Evolutionary conservation across 2,329 filamentous ascomycete genomes (phyloP), one percentile per base, ranked within the genome.

Genomic region (Albifimbria verrucaria): DNA sequence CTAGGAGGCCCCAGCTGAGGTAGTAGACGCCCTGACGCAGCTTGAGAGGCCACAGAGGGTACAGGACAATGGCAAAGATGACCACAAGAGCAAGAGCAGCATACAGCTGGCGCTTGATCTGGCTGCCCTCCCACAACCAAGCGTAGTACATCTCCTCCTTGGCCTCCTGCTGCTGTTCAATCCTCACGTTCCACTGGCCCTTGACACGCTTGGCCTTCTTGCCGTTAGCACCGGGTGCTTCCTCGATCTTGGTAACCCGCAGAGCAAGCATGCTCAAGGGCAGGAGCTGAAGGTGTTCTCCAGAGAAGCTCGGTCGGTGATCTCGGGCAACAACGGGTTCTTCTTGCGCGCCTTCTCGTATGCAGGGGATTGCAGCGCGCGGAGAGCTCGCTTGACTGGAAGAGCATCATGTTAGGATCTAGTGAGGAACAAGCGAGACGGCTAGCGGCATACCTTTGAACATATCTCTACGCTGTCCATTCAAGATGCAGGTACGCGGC

Each of bases 381-480:
- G 89, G 57, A 99, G 87, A 41, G 94, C 94, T 68, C 94, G 90
- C 81, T 97, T 97, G 70, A 99, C 94, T 96, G 26, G 22, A 48
- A n/a, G n/a, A 24, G 15, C 25, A 20, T 55, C 48, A 54, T 46
- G 44, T 43, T 9, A 52, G 18, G 20, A 45, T 20, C 39, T 18
- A 32, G 17, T 15, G 18, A 12, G 12, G 15, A 22, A 24, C 12
- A 47, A 42, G 17, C n/a, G 25, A 7, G 41, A 15, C 46, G 45
- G 43, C 26, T 7, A 18, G n/a, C 18, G 18, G 18, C 67, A 48
- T 77, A 93, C 91, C 92, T 80, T 88, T 89, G 74, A 99, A 97
- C 90, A 99, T 95, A 60, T 99, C 93, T 75, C 96, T 97, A 65
- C 94, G 85, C 79, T 97, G 92, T 64, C 94, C 94, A 60, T 97